phyloP scores from a whole-genome alignment of 768 basidiomycete species.

The Phlebiopsis gigantea region DNA sequence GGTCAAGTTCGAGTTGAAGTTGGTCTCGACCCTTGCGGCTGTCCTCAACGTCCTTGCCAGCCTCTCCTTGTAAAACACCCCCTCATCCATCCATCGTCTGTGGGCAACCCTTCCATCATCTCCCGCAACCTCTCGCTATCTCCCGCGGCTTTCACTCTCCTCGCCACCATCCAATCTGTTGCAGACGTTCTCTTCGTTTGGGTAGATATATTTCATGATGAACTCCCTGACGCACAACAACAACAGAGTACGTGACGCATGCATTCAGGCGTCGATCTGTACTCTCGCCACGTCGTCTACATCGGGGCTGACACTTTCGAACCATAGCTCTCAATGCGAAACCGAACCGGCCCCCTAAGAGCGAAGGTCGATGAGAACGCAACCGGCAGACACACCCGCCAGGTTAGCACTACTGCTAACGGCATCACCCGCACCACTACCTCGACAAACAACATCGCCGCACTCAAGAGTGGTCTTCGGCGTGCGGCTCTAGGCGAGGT shows the following conservation, averaged over 20 bases:
- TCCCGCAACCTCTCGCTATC: neutral
- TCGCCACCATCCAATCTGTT: conserved; percentile 1
- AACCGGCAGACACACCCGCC: conserved; percentile 59
- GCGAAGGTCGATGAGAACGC: conserved; percentile 72
- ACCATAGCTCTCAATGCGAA: conserved; percentile 58
- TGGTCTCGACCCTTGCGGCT: conserved; percentile 4
- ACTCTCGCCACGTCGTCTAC: conserved; percentile 12
- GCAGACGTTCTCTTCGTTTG: conserved; percentile 1
- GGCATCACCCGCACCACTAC: conserved; percentile 45
- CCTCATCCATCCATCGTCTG: neutral
- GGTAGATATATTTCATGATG: conserved; percentile 5
- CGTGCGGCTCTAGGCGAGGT: conserved; percentile 80
- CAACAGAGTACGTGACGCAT: conserved; percentile 45
- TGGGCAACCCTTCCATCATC: neutral
- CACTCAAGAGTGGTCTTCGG: conserved; percentile 49
- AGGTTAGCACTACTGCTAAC: conserved; percentile 40
- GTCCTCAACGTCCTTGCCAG: conserved; percentile 8
- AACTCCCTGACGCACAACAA: conserved; percentile 49
- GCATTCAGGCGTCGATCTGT: conserved; percentile 5
- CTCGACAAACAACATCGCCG: conserved; percentile 35
- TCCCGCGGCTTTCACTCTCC: neutral
- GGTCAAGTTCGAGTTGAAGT: conserved; percentile 9
- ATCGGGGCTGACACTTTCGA: neutral
- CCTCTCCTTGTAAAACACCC: conserved; percentile 9
- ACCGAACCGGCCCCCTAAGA: conserved; percentile 59